A percentile compares a stretch with the other conserved stretches of the same genome.
Evolutionary conservation across 75 land plant genomes (phyloP).

Genomic region (Pinus tabuliformis): DNA sequence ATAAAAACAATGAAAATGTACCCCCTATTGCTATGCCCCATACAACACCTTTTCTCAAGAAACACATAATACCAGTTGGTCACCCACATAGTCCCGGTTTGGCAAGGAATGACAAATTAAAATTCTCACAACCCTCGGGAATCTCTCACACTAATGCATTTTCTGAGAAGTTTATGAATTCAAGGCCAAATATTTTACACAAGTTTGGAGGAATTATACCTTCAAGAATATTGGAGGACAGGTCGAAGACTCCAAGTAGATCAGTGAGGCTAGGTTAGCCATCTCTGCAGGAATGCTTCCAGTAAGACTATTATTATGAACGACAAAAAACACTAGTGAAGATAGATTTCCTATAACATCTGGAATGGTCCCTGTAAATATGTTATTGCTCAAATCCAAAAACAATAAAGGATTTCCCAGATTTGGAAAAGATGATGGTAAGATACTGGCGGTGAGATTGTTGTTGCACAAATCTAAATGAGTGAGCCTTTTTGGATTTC

Average conservation of each 20-base stretch:
- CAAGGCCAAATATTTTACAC: constrained; percentile 37
- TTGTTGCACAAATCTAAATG: constrained; percentile 54
- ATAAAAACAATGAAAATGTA: constrained; percentile 4
- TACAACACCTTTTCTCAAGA: constrained; percentile 18
- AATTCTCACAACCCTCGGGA: constrained; percentile 15
- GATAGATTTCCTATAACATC: constrained; percentile 30
- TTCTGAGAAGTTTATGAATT: constrained; percentile 45
- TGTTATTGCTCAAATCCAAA: constrained; percentile 43
- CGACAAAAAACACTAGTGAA: constrained; percentile 42
- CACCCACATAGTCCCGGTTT: constrained; percentile 11
- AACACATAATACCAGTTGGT: not conserved
- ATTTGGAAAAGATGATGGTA: not conserved
- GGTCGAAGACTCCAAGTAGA: constrained; percentile 26
- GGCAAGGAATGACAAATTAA: constrained; percentile 6
- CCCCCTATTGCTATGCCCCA: constrained; percentile 21
- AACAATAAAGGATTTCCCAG: constrained; percentile 16
- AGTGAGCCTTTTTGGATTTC: constrained; percentile 30
- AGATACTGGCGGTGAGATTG: constrained; percentile 26
- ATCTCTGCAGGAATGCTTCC: constrained; percentile 49
- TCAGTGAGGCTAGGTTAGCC: constrained; percentile 23
- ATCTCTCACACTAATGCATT: constrained; percentile 40
- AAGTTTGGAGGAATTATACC: constrained; percentile 41
- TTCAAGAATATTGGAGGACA: constrained; percentile 36
- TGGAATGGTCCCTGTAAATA: constrained; percentile 38
- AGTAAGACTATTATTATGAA: constrained; percentile 48